Conservation (phyloP, 345 rosid species). For the Rhodamnia rubescens region DNA sequence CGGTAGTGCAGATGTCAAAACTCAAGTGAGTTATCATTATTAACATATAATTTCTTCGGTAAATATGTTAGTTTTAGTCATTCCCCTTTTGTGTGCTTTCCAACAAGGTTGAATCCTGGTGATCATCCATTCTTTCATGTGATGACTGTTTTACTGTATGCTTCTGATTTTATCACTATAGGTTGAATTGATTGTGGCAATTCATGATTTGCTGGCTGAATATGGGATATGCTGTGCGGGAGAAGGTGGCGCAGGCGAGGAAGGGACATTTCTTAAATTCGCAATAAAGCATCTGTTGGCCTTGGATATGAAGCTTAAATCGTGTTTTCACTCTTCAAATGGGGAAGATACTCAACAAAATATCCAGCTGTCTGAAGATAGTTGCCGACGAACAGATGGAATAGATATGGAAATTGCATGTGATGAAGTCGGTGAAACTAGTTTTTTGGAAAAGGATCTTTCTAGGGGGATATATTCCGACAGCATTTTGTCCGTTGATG, state of each 20-base stretch:
- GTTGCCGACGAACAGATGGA: constrained; percentile 18
- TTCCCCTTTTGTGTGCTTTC: not conserved
- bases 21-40: constrained; percentile 43
- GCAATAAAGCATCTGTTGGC: constrained; percentile 89
- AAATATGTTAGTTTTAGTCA: not conserved
- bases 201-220: constrained; percentile 88
- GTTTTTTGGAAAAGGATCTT: constrained; percentile 24
- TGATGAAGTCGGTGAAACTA: constrained; percentile 11
- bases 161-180: constrained; percentile 11
- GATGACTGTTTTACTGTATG: not conserved
- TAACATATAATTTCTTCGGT: not conserved
- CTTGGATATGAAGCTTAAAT: constrained; percentile 85
- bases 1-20: constrained; percentile 44
- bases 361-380: constrained; percentile 8
- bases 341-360: constrained; percentile 27
- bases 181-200: constrained; percentile 84
- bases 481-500: constrained; percentile 5
- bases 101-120: not conserved
- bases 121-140: not conserved
- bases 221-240: constrained; percentile 91
- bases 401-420: constrained; percentile 11
- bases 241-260: constrained; percentile 66
- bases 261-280: constrained; percentile 86
- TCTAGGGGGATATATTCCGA: constrained; percentile 17
- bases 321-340: constrained; percentile 38